A percentile compares a stretch with the other conserved stretches of the same genome.
Conservation (phyloP, 495 filamentous ascomycete genomes). For the Neurospora africana region DNA sequence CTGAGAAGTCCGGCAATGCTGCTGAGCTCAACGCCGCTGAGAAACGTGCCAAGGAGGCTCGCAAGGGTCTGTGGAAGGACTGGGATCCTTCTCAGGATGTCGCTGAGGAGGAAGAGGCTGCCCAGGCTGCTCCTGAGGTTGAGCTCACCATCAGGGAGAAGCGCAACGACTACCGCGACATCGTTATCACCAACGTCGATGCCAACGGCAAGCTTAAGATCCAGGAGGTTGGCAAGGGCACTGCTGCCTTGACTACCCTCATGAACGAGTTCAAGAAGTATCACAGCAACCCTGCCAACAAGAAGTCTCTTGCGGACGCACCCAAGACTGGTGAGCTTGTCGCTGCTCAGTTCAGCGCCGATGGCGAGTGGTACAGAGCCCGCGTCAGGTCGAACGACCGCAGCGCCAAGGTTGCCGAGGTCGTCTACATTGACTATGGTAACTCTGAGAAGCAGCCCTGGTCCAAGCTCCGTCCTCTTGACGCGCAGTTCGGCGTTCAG, state of each 20-base stretch:
- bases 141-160: slow-evolving; percentile 42
- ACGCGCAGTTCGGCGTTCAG: slow-evolving; percentile 62
- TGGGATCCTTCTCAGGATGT: slow-evolving; percentile 81
- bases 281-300: slow-evolving; percentile 68
- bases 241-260: slow-evolving; percentile 66
- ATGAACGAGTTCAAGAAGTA: slow-evolving; percentile 84
- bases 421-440: slow-evolving; percentile 93
- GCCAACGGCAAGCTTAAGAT: slow-evolving; percentile 66
- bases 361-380: slow-evolving; percentile 90
- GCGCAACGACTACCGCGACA: slow-evolving; percentile 80
- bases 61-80: slow-evolving; percentile 85
- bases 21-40: slow-evolving; percentile 82
- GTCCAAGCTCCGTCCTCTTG: slow-evolving; percentile 67
- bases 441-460: slow-evolving; percentile 84
- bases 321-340: slow-evolving; percentile 90
- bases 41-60: slow-evolving; percentile 71
- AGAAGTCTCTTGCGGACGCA: slow-evolving; percentile 54
- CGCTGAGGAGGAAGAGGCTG: slow-evolving; percentile 41
- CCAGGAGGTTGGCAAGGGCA: slow-evolving; percentile 76
- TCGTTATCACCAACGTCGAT: slow-evolving; percentile 84
- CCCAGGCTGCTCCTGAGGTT: slow-evolving; percentile 35
- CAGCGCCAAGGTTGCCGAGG: slow-evolving; percentile 72
- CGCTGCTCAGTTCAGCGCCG: slow-evolving; percentile 75
- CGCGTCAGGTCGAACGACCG: slow-evolving; percentile 87
- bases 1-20: slow-evolving; percentile 85